A percentile compares a stretch with the other conserved stretches of the same genome.
These are phyloP conservation scores for Pyricularia sp. DNA, from an alignment of 2,329 filamentous ascomycete species.

Conservation along the genomic window DNA sequence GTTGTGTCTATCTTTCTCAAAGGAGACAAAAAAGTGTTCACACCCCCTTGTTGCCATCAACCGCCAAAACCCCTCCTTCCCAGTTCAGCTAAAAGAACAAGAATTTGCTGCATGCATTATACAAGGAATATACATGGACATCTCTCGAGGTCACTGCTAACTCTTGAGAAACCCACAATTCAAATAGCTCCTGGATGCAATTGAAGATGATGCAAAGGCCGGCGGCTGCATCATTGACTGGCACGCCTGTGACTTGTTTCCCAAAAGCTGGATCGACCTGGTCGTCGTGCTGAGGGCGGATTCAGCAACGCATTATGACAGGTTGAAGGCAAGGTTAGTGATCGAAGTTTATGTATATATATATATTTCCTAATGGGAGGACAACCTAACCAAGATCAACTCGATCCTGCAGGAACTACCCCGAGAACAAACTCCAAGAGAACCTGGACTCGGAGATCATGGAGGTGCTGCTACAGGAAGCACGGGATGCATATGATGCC, in stretches of 20 bases:
- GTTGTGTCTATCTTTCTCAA: too few relatives aligned
- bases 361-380: too few relatives aligned
- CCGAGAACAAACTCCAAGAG: slow-evolving; percentile 82
- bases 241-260: slow-evolving; percentile 96
- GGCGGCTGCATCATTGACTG: slow-evolving; percentile 93
- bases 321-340: slow-evolving; percentile 60
- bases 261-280: slow-evolving; percentile 86
- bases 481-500: slow-evolving; percentile 74
- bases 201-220: slow-evolving; percentile 69
- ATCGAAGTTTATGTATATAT: too few relatives aligned
- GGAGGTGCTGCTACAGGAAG: slow-evolving; percentile 87
- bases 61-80: not conserved
- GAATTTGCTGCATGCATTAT: not conserved
- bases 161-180: slow-evolving; percentile 10
- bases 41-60: not conserved
- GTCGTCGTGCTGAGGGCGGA: slow-evolving; percentile 85
- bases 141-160: slow-evolving; percentile 5
- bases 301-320: slow-evolving; percentile 73
- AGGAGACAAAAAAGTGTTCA: not conserved
- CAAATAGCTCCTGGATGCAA: slow-evolving; percentile 67
- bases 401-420: slow-evolving; percentile 55
- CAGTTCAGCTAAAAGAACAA: not conserved
- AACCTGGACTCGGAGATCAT: slow-evolving; percentile 98
- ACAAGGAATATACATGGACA: not conserved
- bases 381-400: not conserved